Evolutionary conservation across 805 yeast genomes (phyloP), one percentile per base, ranked within the genome.

Genomic region (Pichia paraexigua): DNA sequence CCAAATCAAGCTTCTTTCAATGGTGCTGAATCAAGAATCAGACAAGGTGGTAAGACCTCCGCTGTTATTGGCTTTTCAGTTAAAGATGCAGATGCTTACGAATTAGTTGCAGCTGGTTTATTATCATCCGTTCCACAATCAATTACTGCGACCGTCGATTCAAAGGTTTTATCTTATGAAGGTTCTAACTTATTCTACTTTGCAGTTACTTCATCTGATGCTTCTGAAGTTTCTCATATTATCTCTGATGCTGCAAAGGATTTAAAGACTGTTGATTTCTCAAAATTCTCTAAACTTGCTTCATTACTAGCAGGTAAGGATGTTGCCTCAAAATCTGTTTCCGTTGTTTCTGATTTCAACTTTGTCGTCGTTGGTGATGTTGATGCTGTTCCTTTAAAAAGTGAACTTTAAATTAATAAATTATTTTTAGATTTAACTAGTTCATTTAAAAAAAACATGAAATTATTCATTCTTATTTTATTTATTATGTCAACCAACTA

Each of bases 321-420:
- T 35, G 67, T 71, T 49, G 67, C 73, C 51, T 63, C 70, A 40
- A 50, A 56, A 35, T 58, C 69, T 24, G 75, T 71, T 49, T 70
- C 72, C 56, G 60, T 62, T 45, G 70, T 74, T 66, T 77, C 76
- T 58, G 81, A 81, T 64, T 83, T 83, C 75, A 89, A 84, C 75
- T 83, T 86, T 65, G 94, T 85, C 58, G 97, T 94, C 57, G 83
- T 88, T 56, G 99, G 98, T 72, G 85, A 89, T 70, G 81, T 85
- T 55, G 84, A 82, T 66, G 82, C 80, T 59, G 81, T 92, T 73
- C 97, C 99, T 64, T 86, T 76, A 70, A 84, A 85, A 63, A 90
- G 86, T 70, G 97, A 94, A 75, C 83, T 92, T 72, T 87, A 85
- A 69, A 47, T 51, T 41, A 50, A 41, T 35, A 35, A 35, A 35